These are phyloP conservation scores for Lasiodiplodia sp. DNA, from an alignment of 2,329 filamentous ascomycete species.

Conservation along the genomic window DNA sequence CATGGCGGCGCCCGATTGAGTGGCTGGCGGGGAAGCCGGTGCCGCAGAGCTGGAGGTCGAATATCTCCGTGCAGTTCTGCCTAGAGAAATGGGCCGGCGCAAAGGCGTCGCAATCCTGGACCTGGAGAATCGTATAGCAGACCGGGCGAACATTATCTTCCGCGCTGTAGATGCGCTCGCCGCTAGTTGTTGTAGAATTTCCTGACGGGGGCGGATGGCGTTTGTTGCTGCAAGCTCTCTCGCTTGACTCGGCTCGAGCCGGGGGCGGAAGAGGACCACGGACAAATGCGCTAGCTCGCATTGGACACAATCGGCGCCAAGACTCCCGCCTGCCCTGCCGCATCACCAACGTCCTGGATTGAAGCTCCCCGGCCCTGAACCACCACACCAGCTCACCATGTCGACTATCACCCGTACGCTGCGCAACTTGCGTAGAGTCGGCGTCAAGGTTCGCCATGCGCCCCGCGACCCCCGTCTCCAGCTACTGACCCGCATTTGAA, in stretches of 20 bases:
- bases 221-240: slow-evolving; percentile 10
- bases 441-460: slow-evolving; percentile 73
- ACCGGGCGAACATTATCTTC: slow-evolving; percentile 28
- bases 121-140: slow-evolving; percentile 9
- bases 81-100: slow-evolving; percentile 33
- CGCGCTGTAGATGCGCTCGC: slow-evolving; percentile 6
- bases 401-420: slow-evolving; percentile 89
- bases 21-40: slow-evolving; percentile 36
- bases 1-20: slow-evolving; percentile 59
- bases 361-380: slow-evolving; percentile 3
- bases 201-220: neutral
- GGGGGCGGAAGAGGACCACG: slow-evolving; percentile 5
- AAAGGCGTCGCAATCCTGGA: slow-evolving; percentile 8
- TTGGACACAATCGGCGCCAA: slow-evolving; percentile 19
- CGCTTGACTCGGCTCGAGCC: slow-evolving; percentile 3
- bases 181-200: slow-evolving; percentile 6
- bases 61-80: slow-evolving; percentile 40
- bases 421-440: slow-evolving; percentile 84
- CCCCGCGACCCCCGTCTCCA: slow-evolving; percentile 41
- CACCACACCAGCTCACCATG: slow-evolving; percentile 65
- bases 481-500: slow-evolving; percentile 28
- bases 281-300: slow-evolving; percentile 15
- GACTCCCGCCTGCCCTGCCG: slow-evolving; percentile 13
- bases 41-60: slow-evolving; percentile 43
- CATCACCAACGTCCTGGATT: slow-evolving; percentile 23